Evolutionary conservation across 129 eudicot species (phyloP), one percentile per base, ranked within the genome.

Genomic region (Deinandra increscens): DNA sequence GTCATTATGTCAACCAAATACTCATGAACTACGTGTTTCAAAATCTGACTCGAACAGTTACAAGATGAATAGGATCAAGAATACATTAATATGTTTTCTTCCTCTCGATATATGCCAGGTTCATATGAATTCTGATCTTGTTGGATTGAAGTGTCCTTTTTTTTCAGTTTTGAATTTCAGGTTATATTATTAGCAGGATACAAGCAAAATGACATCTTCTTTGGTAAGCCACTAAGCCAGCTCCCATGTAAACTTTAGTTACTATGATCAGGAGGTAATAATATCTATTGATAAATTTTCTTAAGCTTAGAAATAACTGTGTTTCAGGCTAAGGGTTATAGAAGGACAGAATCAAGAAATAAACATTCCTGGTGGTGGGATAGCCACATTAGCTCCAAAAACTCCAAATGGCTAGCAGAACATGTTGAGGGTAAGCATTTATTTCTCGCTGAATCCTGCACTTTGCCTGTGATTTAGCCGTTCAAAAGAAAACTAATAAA

Each of bases 281-380:
- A 67, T 17, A 31, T 48, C 15, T 67, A 43, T 20, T 37, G 14
- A 13, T 55, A 10, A 50, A 39, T 39, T 10, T 63, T 17, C 45
- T 36, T 4, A 26, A 68, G 29, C 48, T 3, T 45, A 13, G 4
- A 66, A 45, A 2, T 36, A 7, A 51, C 38, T 38, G 31, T 58
- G 17, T 73, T 76, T 7, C 81, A 84, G 91, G 88, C 46, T 31
- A 83, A 56, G 68, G 69, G 64, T 50, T 80, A 80, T 84, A 86
- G 71, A 76, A 86, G 85, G 81, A 56, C 72, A 23, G 86, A 84
- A 41, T 82, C 95, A 26, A 88, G 75, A 79, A 91, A 91, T 64
- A 88, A 89, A 75, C 86, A 86, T 79, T 88, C 96, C 17, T 88
- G 96, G 97, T 88, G 93, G 96, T 91, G 96, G 96, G 98, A 91